Conservation (phyloP, 495 filamentous ascomycete genomes). For the Filosporella fistucella region DNA sequence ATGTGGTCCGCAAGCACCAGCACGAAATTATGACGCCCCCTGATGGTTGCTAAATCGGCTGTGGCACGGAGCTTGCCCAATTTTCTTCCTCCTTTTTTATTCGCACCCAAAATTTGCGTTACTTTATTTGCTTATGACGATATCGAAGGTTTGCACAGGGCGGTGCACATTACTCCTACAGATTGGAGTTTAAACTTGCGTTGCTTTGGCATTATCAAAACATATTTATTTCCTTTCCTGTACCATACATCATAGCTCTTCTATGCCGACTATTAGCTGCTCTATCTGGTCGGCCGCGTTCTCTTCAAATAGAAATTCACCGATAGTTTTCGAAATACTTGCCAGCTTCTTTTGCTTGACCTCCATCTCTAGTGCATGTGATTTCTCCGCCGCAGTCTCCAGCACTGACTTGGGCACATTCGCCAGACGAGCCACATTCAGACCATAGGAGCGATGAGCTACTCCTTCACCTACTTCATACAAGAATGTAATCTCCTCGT, state of each 20-base stretch:
- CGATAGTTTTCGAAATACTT: slow-evolving; percentile 42
- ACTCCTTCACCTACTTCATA: slow-evolving; percentile 84
- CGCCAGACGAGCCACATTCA: slow-evolving; percentile 89
- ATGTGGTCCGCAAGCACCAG: no score
- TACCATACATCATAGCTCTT: slow-evolving; percentile 18
- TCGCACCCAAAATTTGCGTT: no score
- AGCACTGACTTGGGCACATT: slow-evolving; percentile 72
- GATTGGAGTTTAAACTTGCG: no score
- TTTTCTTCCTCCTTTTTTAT: no score
- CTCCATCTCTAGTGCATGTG: slow-evolving; percentile 70
- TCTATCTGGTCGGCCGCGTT: slow-evolving; percentile 12
- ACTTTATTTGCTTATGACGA: no score
- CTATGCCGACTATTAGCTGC: slow-evolving; percentile 21
- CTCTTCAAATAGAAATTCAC: slow-evolving; percentile 26
- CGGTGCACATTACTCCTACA: no score
- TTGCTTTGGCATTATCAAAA: no score
- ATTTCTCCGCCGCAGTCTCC: slow-evolving; percentile 74
- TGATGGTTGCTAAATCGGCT: no score
- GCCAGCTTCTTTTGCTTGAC: slow-evolving; percentile 53
- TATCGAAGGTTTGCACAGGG: no score
- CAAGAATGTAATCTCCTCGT: slow-evolving; percentile 70
- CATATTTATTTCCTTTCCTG: slow-evolving; percentile 12
- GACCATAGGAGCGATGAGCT: slow-evolving; percentile 86
- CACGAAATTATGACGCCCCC: no score
- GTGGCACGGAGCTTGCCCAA: no score